Evolutionary conservation across 2,329 filamentous ascomycete species (phyloP).

Genomic region (Colletotrichum orchidophilum): DNA sequence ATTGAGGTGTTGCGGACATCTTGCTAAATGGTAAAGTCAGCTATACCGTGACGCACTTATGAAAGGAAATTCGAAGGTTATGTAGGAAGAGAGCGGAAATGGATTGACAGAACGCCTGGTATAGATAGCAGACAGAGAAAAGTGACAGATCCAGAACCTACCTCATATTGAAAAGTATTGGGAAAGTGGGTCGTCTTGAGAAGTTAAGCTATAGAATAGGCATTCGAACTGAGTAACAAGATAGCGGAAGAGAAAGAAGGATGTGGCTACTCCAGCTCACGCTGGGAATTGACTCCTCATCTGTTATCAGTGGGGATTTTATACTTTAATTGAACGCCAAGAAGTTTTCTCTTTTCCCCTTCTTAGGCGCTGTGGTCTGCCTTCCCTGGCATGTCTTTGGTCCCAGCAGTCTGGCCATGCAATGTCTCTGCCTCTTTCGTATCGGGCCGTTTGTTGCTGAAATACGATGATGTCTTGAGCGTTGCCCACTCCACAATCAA

Average conservation of each 20-base stretch:
- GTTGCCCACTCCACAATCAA: background rate
- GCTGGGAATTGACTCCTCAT: background rate
- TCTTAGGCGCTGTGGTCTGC: background rate
- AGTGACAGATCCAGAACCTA: too few relatives aligned
- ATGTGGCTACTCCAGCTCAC: fast-evolving
- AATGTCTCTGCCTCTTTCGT: background rate
- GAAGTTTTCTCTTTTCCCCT: background rate
- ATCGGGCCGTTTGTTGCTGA: background rate
- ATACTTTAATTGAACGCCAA: background rate
- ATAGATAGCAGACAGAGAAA: too few relatives aligned
- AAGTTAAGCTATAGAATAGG: background rate
- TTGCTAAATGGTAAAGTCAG: background rate
- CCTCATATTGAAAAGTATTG: too few relatives aligned
- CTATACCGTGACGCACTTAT: background rate
- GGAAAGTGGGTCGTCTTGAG: too few relatives aligned
- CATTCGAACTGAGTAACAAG: background rate
- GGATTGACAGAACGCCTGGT: too few relatives aligned
- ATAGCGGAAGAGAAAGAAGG: background rate
- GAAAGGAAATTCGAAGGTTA: background rate
- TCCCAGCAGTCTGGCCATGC: background rate
- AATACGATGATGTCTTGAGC: background rate
- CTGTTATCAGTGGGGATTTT: background rate
- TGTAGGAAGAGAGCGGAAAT: too few relatives aligned
- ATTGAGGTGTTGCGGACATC: background rate
- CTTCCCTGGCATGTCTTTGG: too few relatives aligned